Percentiles rank a stretch among this genome's conserved stretches.
phyloP scores from a whole-genome alignment of 1,284 basidiomycete genomes.

The Leccinum pallidistipes region DNA sequence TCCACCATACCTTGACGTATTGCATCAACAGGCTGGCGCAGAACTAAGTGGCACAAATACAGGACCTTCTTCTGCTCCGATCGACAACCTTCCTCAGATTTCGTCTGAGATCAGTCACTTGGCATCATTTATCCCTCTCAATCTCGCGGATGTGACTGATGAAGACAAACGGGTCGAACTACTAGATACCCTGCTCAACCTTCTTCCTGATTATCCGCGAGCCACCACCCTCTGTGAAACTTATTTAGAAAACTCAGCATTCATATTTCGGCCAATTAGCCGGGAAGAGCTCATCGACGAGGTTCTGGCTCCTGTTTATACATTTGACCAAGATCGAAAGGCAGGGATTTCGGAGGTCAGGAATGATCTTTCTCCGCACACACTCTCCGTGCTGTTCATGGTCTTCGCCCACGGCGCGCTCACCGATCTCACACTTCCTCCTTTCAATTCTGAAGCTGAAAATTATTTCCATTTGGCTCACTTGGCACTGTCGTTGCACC shows the following conservation, averaged over 20 bases:
- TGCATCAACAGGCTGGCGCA: constrained; percentile 46
- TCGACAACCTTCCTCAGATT: constrained; percentile 36
- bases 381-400: constrained; percentile 55
- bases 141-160: constrained; percentile 36
- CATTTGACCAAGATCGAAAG: constrained; percentile 45
- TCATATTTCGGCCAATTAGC: constrained; percentile 58
- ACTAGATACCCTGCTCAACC: constrained; percentile 44
- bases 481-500: constrained; percentile 56
- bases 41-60: constrained; percentile 39
- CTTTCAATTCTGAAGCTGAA: constrained; percentile 60
- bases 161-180: constrained; percentile 33
- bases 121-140: constrained; percentile 48
- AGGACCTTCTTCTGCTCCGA: constrained; percentile 26
- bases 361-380: constrained; percentile 47
- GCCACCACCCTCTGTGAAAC: constrained; percentile 68
- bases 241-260: constrained; percentile 62
- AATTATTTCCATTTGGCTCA: constrained; percentile 58
- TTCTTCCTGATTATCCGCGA: constrained; percentile 54
- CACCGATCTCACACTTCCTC: constrained; percentile 61
- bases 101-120: constrained; percentile 46
- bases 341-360: constrained; percentile 26
- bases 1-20: constrained; percentile 6
- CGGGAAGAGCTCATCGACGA: constrained; percentile 70
- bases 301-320: constrained; percentile 59
- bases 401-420: constrained; percentile 61